phyloP scores from a whole-genome alignment of 2,329 filamentous ascomycete genomes.

The Colletotrichum sojae region DNA sequence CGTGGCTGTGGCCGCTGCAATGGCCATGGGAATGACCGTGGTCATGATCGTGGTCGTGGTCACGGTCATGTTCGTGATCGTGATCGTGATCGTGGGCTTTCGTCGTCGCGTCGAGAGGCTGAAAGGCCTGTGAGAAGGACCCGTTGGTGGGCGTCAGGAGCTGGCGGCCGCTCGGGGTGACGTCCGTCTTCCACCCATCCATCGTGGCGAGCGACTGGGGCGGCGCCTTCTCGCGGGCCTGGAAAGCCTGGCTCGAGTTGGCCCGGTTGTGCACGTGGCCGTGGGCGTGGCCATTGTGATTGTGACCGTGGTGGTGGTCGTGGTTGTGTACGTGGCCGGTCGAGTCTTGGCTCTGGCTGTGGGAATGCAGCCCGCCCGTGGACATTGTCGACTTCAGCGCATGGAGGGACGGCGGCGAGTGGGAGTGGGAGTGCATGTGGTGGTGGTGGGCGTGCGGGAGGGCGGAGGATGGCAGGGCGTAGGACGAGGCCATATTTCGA shows the following conservation, averaged over 20 bases:
- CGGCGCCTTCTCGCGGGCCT: conserved; percentile 49
- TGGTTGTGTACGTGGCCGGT: conserved; percentile 50
- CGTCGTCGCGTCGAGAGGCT: conserved; percentile 34
- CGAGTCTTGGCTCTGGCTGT: conserved; percentile 46
- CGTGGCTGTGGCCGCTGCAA: conserved; percentile 44
- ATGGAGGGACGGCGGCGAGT: conserved; percentile 57
- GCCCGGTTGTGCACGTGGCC: conserved; percentile 45
- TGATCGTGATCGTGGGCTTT: conserved; percentile 42
- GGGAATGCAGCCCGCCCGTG: conserved; percentile 45
- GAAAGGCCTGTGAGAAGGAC: conserved; percentile 38
- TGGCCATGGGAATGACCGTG: conserved; percentile 47
- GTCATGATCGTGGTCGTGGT: conserved; percentile 25
- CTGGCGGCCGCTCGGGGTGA: conserved; percentile 57
- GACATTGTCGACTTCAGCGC: conserved; percentile 52
- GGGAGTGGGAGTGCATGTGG: conserved; percentile 56
- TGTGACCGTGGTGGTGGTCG: conserved; percentile 47
- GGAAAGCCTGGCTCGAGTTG: conserved; percentile 31
- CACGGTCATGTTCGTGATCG: conserved; percentile 48
- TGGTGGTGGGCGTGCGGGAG: conserved; percentile 64
- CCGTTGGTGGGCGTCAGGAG: conserved; percentile 51
- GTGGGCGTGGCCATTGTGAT: conserved; percentile 46
- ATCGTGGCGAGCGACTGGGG: conserved; percentile 52
- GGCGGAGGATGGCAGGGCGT: conserved; percentile 66
- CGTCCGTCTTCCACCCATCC: conserved; percentile 58
- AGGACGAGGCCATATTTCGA: conserved; percentile 64